Evolutionary conservation across 2,329 filamentous ascomycete genomes (phyloP).

Genomic region (Parastagonospora nodorum): DNA sequence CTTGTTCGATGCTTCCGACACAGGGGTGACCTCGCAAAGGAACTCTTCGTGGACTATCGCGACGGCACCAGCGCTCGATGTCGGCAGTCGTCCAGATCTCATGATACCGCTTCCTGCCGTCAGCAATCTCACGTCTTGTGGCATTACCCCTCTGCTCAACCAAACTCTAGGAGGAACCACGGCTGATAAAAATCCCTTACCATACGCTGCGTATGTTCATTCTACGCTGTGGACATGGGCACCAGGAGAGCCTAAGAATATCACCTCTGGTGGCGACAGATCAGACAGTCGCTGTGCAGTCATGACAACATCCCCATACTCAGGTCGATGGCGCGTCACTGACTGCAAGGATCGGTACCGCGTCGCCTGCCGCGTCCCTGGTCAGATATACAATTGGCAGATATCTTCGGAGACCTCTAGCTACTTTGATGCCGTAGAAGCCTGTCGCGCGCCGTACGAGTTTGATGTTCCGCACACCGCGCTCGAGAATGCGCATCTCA

Average conservation of each 20-base stretch:
- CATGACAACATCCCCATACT: conserved; percentile 51
- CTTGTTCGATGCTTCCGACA: conserved; percentile 54
- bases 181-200: conserved; percentile 53
- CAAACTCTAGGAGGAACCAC: conserved; percentile 57
- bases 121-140: conserved; percentile 59
- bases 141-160: conserved; percentile 65
- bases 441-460: conserved; percentile 55
- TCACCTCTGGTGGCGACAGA: conserved; percentile 35
- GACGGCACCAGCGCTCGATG: conserved; percentile 16
- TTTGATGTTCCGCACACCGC: conserved; percentile 66
- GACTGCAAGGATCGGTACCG: conserved; percentile 59
- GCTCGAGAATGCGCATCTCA: conserved; percentile 67
- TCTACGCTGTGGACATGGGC: conserved; percentile 66
- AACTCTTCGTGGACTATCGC: conserved; percentile 53
- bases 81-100: conserved; percentile 30
- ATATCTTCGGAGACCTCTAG: conserved; percentile 51
- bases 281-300: conserved; percentile 59
- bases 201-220: conserved; percentile 58
- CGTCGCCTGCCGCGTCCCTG: conserved; percentile 61
- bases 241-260: conserved; percentile 59
- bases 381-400: conserved; percentile 63
- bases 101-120: conserved; percentile 31
- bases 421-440: conserved; percentile 51
- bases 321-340: conserved; percentile 63
- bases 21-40: conserved; percentile 51